A percentile compares a stretch with the other conserved stretches of the same genome.
These are phyloP conservation scores for Filobasidium wieringae DNA, from an alignment of 768 basidiomycete genomes.

Conservation along the genomic window DNA sequence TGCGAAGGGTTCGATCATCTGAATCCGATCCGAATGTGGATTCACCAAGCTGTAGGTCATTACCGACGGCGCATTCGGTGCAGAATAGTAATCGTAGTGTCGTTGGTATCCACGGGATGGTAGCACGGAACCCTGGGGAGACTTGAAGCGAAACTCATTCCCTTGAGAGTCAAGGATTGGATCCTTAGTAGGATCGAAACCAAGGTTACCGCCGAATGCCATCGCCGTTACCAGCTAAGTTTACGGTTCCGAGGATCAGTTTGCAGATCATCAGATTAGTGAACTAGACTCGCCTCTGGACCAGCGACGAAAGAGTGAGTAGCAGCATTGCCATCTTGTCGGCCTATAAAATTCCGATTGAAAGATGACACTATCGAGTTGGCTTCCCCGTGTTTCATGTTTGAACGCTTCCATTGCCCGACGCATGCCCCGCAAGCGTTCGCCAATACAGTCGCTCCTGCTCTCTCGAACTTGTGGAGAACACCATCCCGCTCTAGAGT, in stretches of 20 bases:
- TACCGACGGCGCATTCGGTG: background rate
- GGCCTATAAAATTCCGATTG: conserved; percentile 13
- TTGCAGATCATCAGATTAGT: too few relatives aligned
- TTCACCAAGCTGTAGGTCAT: conserved; percentile 2
- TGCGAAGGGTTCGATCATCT: conserved; percentile 13
- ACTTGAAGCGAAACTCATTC: background rate
- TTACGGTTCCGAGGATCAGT: background rate
- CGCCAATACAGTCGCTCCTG: conserved; percentile 12
- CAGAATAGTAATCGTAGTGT: conserved; percentile 4
- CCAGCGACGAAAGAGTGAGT: conserved; percentile 14
- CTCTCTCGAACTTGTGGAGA: conserved; percentile 2
- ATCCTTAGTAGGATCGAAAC: conserved; percentile 11
- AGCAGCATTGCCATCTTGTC: conserved; percentile 14
- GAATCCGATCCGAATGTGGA: conserved; percentile 4
- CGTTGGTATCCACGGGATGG: conserved; percentile 9
- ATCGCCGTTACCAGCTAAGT: conserved; percentile 13
- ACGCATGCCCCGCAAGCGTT: conserved; percentile 19
- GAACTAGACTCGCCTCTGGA: conserved; percentile 9
- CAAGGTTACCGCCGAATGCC: conserved; percentile 11
- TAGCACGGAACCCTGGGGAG: conserved; percentile 7
- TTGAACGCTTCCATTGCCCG: conserved; percentile 13
- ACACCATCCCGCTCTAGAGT: conserved; percentile 15
- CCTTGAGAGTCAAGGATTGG: conserved; percentile 2
- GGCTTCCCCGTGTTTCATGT: conserved; percentile 6
- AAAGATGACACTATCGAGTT: conserved; percentile 11